phyloP scores from a whole-genome alignment of 768 basidiomycete genomes.

The Russula sp. region DNA sequence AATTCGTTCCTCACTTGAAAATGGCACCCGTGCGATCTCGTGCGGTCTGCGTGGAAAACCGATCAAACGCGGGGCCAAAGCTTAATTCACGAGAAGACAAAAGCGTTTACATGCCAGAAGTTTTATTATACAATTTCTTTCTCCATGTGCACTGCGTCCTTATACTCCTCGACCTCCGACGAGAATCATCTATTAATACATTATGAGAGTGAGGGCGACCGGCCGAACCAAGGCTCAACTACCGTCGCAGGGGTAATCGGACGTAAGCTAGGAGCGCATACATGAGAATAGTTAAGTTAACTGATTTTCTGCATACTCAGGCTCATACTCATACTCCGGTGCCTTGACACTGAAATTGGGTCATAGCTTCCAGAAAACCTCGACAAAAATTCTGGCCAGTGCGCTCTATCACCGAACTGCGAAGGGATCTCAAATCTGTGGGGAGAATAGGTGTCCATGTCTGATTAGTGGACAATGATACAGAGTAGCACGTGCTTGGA shows the following conservation, averaged over 20 bases:
- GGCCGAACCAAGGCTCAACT: background rate
- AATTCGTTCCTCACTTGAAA: background rate
- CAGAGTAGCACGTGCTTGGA: too few relatives aligned
- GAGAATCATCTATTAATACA: background rate
- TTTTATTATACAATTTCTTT: constrained; percentile 1
- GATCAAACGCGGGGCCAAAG: constrained; percentile 8
- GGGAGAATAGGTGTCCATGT: background rate
- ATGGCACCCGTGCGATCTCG: constrained; percentile 1
- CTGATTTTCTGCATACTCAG: background rate
- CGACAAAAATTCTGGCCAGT: background rate
- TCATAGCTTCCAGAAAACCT: background rate
- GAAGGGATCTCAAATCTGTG: background rate
- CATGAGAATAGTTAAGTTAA: background rate
- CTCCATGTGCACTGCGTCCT: background rate
- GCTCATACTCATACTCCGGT: background rate
- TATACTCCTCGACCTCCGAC: background rate
- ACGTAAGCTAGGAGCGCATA: background rate
- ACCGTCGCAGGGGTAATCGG: background rate
- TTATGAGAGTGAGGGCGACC: background rate
- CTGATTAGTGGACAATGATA: too few relatives aligned
- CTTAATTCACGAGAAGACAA: background rate
- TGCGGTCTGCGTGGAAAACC: background rate
- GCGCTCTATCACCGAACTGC: background rate
- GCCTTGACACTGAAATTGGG: background rate
- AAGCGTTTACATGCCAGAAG: constrained; percentile 4